Conservation (phyloP, 2,329 filamentous ascomycete genomes). For the Xylaria digitata region DNA sequence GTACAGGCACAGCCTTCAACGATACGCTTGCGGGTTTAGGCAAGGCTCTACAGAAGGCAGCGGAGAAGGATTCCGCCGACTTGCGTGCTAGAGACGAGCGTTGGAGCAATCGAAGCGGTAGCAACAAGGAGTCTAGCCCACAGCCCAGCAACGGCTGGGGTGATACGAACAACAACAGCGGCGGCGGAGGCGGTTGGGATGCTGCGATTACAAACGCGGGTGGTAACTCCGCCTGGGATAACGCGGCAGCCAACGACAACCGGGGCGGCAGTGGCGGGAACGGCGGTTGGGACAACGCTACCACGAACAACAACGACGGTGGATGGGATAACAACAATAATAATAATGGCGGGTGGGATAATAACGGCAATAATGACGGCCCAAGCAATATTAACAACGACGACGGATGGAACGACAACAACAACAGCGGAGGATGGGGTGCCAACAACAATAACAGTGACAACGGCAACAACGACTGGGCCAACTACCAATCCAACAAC, state of each 20-base stretch:
- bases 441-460: constrained; percentile 17
- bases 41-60: constrained; percentile 28
- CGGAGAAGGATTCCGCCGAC: constrained; percentile 33
- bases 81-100: constrained; percentile 36
- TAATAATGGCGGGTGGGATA: constrained; percentile 12
- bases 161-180: constrained; percentile 21
- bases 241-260: constrained; percentile 10
- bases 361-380: constrained; percentile 3
- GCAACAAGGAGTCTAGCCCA: constrained; percentile 38
- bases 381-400: neutral
- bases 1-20: neutral
- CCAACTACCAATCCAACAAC: neutral
- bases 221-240: constrained; percentile 24
- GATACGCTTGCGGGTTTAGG: constrained; percentile 11
- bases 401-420: neutral
- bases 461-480: constrained; percentile 7
- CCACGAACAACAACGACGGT: constrained; percentile 7
- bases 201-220: constrained; percentile 18
- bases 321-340: too few species aligned
- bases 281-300: constrained; percentile 1
- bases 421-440: neutral
- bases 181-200: constrained; percentile 21
- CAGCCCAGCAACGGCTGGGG: constrained; percentile 17
- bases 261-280: neutral
- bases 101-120: constrained; percentile 35